Conservation (phyloP, 169 alveolate genomes). For the Cryptosporidium tyzzeri region DNA sequence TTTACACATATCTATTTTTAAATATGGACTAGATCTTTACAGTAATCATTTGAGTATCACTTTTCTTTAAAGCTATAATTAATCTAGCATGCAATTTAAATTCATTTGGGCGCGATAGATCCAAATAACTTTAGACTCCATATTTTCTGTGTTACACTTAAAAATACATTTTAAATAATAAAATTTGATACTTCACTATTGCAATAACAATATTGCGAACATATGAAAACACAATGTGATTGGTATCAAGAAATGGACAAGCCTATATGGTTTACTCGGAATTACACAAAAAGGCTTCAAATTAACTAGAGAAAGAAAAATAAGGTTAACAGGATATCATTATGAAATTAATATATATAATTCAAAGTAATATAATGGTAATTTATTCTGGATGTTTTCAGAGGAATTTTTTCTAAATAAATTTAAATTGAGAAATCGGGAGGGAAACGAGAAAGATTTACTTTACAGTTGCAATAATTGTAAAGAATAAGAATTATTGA, state of each 20-base stretch:
- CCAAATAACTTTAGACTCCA: background rate
- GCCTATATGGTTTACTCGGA: background rate
- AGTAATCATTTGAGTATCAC: background rate
- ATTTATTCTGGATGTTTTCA: too few relatives aligned
- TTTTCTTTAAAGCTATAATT: background rate
- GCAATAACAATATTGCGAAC: background rate
- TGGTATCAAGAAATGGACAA: background rate
- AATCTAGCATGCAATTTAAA: slow-evolving; percentile 16
- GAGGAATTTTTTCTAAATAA: too few relatives aligned
- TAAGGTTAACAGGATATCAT: background rate
- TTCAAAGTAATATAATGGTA: background rate
- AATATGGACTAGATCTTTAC: background rate
- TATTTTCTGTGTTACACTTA: background rate
- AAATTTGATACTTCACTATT: background rate
- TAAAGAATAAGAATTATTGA: background rate
- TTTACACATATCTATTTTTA: slow-evolving; percentile 1
- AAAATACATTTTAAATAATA: background rate
- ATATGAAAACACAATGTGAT: too few relatives aligned
- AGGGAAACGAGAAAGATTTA: background rate
- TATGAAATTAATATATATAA: background rate
- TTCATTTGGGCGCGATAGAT: slow-evolving; percentile 66
- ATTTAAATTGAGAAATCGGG: background rate
- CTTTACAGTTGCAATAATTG: background rate
- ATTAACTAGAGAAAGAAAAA: too few relatives aligned
- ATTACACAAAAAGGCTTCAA: too few relatives aligned